Evolutionary conservation across 2,329 filamentous ascomycete species (phyloP), one percentile per base, ranked within the genome.

Genomic region (Anthostomella pinea): DNA sequence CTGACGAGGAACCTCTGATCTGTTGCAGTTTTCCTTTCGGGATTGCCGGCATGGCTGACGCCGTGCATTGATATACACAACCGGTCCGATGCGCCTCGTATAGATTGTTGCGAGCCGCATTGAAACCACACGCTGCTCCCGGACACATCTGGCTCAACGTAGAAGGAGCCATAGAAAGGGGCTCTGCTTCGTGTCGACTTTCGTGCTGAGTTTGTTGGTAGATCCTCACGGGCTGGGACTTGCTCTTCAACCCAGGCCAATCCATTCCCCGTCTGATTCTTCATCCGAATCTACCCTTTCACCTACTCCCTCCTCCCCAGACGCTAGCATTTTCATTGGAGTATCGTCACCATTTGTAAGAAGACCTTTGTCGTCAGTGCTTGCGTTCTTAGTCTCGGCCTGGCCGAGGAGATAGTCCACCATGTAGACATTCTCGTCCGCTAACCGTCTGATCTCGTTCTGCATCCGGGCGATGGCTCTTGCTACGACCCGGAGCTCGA

Each of bases 401-500:
- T 79, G 75, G 1, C 70, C 69, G 6, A 80, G 63, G 20, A 96
- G 68, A 57, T 94, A 96, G 56, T 95, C 87, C 35, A 96, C 81
- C 62, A 85, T 85, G 66, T 95, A 94, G 33, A 85, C 73, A 55
- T 96, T 97, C 60, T 90, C 85, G 51, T 96, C 89, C 0, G 87
- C 87, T 46, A 96, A 65, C 49, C 81, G 78, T 60, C 87, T 80
- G 44, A 97, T 77, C 57, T 95, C 90, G 40, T 85, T 81, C 48
- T 86, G 79, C 66, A 96, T 88, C 55, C 81, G 81, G 25, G 79
- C 74, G 11, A 97, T 77, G 5, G 87, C 89, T 43, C 89, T 80
- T 43, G 88, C 82, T 6, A 96, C 82, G 20, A 88, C 77, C 22
- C 93, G 77, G 46, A 97, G 68, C 63, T 97, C 93, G 3, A 91